phyloP scores from a whole-genome alignment of 2,329 filamentous ascomycete species.

The Fusarium sp. region DNA sequence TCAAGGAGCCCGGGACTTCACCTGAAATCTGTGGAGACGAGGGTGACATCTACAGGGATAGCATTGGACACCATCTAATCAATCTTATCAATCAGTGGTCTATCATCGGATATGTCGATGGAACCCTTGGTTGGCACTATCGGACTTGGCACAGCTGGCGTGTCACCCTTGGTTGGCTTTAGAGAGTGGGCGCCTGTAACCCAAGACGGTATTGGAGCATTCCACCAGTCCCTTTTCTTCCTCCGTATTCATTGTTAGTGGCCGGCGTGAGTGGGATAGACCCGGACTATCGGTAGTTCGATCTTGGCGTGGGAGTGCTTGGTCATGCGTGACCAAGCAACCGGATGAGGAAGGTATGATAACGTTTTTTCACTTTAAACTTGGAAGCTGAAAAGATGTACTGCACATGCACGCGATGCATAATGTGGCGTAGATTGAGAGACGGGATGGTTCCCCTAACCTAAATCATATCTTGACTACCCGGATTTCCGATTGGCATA shows the following conservation, averaged over 20 bases:
- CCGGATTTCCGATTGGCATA: background rate
- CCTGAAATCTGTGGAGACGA: conserved; percentile 1
- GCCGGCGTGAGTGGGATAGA: background rate
- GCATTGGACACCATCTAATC: conserved; percentile 2
- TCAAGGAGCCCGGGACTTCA: background rate
- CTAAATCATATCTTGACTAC: background rate
- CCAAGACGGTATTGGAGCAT: background rate
- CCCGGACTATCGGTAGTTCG: background rate
- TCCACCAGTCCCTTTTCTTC: background rate
- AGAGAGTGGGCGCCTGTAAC: background rate
- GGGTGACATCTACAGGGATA: background rate
- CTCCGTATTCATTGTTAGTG: background rate
- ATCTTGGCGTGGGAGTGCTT: background rate
- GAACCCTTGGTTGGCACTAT: background rate
- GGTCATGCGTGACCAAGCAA: background rate
- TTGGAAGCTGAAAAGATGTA: background rate
- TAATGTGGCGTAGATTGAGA: background rate
- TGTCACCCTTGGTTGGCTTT: background rate
- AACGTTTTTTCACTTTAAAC: background rate
- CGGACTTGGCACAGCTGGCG: background rate
- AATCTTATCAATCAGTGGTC: background rate
- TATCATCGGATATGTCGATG: background rate
- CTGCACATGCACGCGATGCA: background rate
- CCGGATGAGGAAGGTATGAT: background rate
- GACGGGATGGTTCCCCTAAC: background rate